A percentile compares a stretch with the other conserved stretches of the same genome.
These are phyloP conservation scores for Hirschioporus abietinus DNA, from an alignment of 768 basidiomycete species.

Conservation along the genomic window DNA sequence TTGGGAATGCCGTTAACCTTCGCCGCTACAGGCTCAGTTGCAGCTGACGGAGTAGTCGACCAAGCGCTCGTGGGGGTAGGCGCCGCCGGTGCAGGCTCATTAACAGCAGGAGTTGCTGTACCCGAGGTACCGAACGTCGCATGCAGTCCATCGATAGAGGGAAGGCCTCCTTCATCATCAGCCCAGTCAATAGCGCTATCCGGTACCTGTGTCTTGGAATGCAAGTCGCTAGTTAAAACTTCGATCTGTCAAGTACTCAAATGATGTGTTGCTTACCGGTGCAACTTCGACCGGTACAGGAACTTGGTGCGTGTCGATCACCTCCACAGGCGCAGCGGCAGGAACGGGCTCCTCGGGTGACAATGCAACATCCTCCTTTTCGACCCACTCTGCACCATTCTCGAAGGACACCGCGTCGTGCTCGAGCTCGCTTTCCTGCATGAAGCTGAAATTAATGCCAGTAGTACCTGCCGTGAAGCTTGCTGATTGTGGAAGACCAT, in stretches of 20 bases:
- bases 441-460: constrained; percentile 63
- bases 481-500: constrained; percentile 34
- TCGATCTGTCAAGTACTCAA: neutral
- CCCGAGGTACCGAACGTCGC: constrained; percentile 74
- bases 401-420: constrained; percentile 38
- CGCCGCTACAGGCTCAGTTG: constrained; percentile 1
- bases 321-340: neutral
- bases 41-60: constrained; percentile 11
- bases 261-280: neutral
- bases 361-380: constrained; percentile 35
- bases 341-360: neutral
- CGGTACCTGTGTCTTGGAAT: neutral
- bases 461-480: constrained; percentile 28
- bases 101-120: constrained; percentile 52
- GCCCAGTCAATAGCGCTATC: constrained; percentile 71
- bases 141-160: constrained; percentile 71
- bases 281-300: neutral
- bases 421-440: constrained; percentile 78
- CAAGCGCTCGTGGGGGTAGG: constrained; percentile 22
- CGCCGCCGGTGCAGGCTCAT: constrained; percentile 28
- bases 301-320: neutral
- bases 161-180: constrained; percentile 70
- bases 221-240: neutral
- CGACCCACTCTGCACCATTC: constrained; percentile 51
- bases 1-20: constrained; percentile 4